Evolutionary conservation across 805 yeast genomes (phyloP).

Genomic region (Ogataea minuta): DNA sequence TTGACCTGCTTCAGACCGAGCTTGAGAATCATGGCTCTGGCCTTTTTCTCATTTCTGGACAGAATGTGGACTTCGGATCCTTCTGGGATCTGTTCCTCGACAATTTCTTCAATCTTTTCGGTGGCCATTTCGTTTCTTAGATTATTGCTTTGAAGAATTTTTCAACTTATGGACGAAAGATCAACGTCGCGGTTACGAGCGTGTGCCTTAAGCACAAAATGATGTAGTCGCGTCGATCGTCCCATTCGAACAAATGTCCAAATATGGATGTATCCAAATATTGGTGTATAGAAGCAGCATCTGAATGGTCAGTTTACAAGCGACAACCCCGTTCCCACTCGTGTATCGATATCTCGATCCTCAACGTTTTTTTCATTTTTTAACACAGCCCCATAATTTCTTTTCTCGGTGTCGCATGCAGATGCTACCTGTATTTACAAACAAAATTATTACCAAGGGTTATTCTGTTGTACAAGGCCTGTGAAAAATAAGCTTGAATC

Average conservation of each 20-base stretch:
- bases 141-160: slow-evolving; percentile 12
- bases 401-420: slow-evolving; percentile 1
- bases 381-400: not conserved
- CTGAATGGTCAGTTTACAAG: too few relatives aligned
- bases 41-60: slow-evolving; percentile 92
- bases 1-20: slow-evolving; percentile 85
- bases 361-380: too few relatives aligned
- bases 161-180: slow-evolving; percentile 8
- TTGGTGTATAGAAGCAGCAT: too few relatives aligned
- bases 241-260: not conserved
- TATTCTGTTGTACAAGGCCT: slow-evolving; percentile 1
- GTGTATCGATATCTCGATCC: too few relatives aligned
- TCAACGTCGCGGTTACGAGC: slow-evolving; percentile 15
- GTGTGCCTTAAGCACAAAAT: not conserved
- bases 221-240: slow-evolving; percentile 1
- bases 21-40: slow-evolving; percentile 85
- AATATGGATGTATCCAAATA: too few relatives aligned
- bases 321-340: too few relatives aligned
- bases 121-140: slow-evolving; percentile 15
- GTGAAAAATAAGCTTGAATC: not conserved
- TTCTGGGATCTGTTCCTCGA: slow-evolving; percentile 57
- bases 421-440: slow-evolving; percentile 2
- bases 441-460: slow-evolving; percentile 1
- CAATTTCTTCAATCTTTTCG: slow-evolving; percentile 35
- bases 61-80: slow-evolving; percentile 80